Evolutionary conservation across 257 asterid species (phyloP).

Genomic region (Mitragyna speciosa): DNA sequence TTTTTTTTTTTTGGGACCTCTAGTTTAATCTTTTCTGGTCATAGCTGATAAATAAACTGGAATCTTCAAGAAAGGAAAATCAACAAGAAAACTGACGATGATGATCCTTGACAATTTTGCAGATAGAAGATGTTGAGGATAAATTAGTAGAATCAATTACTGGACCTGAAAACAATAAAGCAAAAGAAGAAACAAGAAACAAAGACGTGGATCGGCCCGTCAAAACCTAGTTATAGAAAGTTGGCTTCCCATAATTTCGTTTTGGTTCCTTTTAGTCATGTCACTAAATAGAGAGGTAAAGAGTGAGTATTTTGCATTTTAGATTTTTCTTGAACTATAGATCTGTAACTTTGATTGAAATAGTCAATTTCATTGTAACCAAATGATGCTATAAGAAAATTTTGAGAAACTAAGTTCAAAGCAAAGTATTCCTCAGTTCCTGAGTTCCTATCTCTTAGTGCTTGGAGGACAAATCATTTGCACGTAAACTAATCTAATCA

Average conservation of each 20-base stretch:
- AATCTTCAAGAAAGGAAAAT: no score
- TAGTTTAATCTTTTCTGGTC: no score
- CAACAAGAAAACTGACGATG: not conserved
- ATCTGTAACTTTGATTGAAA: not conserved
- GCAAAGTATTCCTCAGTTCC: not conserved
- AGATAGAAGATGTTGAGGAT: not conserved
- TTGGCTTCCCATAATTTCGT: not conserved
- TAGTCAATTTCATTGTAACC: not conserved
- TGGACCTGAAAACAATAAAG: not conserved
- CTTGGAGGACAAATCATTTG: not conserved
- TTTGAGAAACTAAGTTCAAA: not conserved
- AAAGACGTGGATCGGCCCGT: not conserved
- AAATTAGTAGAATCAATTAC: not conserved
- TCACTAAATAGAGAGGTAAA: not conserved
- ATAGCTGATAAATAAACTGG: not conserved
- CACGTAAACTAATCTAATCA: no score
- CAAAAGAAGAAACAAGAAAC: not conserved
- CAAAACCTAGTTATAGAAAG: not conserved
- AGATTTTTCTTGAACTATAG: not conserved
- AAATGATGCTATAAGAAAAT: no score
- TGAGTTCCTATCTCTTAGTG: not conserved
- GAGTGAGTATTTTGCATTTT: not conserved
- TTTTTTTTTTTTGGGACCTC: no score
- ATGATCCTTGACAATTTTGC: not conserved
- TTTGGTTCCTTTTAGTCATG: not conserved